Base-by-base conservation (phyloP, 495 filamentous ascomycete genomes). In the Penicillium verhagenii region DNA sequence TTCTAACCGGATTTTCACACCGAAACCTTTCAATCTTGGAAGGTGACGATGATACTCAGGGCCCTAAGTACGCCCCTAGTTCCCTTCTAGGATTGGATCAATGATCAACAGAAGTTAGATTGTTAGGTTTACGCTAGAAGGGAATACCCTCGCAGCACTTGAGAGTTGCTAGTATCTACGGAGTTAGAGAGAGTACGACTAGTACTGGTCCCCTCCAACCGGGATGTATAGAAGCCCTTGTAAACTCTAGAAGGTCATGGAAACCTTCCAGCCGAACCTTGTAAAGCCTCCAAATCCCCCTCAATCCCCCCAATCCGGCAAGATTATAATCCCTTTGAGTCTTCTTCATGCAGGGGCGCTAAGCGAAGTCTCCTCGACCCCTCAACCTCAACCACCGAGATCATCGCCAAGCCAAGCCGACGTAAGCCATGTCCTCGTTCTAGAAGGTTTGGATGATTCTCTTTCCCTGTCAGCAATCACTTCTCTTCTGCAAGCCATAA, bases 41-140 rank as follows among this genome's bases (percentile, higher is more conserved):
- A n/a, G n/a, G n/a, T n/a, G n/a, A n/a, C n/a, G n/a, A n/a, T n/a
- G n/a, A 5, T 35, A 31, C 28, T 8, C 9, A 10, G 7, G 28
- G 9, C 28, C 7, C 13, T 8, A 31, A 31, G 28, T 31, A 31
- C 13, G 28, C 6, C 2, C 13, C 28, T 13, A n/a, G 33, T 14
- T n/a, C n/a, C n/a, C n/a, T n/a, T n/a, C 14, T 16, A 35, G 33
- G 4, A 35, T 16, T 21, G 20, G 38, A 21, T 42, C 14, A 26
- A 45, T 45, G 21, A 45, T 45, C 18, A 21, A 24, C 20, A 19
- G 23, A 14, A 5, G 42, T n/a, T 14, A 28, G 23, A 45, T 45
- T 45, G 42, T 28, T 45, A 26, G 26, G 21, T 45, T 45, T 25
- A 45, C 42, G 42, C 42, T 45, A 45, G 26, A 16, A 39, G n/a